phyloP scores from a whole-genome alignment of 139 green algal species.

The Medakamo hakoo region DNA sequence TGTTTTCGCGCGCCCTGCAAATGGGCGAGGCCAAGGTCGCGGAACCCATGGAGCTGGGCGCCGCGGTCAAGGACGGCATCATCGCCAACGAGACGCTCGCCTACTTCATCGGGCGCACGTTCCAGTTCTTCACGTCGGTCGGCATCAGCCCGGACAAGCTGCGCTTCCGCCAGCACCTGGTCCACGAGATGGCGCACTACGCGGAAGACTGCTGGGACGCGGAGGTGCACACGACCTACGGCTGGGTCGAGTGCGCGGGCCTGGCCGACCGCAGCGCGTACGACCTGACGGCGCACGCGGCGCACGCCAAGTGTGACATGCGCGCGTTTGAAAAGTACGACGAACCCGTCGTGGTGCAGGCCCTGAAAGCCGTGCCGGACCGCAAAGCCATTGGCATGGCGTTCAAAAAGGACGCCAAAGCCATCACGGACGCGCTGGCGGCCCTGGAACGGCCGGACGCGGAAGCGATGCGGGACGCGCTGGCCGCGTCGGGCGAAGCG shows the following conservation, averaged over 20 bases:
- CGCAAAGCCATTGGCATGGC: conserved; percentile 74
- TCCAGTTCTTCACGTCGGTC: conserved; percentile 72
- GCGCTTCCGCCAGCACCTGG: conserved; percentile 93
- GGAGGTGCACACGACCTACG: conserved; percentile 91
- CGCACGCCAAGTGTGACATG: conserved; percentile 62
- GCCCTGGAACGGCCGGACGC: conserved; percentile 15
- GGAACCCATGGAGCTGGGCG: conserved; percentile 53
- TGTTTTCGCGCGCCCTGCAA: conserved; percentile 78
- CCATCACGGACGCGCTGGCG: conserved; percentile 51
- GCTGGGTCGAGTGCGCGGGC: conserved; percentile 96
- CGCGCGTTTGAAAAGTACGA: conserved; percentile 67
- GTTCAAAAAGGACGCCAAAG: conserved; percentile 76
- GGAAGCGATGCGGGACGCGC: conserved; percentile 25
- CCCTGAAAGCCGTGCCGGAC: conserved; percentile 51
- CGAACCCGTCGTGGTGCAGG: conserved; percentile 58
- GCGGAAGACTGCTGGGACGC: conserved; percentile 93
- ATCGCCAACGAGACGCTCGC: conserved; percentile 96
- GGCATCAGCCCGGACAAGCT: conserved; percentile 71
- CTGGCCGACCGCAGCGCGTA: conserved; percentile 89
- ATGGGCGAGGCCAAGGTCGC: conserved; percentile 77
- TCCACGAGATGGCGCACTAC: conserved; percentile 90
- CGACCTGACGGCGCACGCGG: conserved; percentile 71
- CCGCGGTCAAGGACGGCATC: conserved; percentile 69
- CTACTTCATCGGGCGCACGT: conserved; percentile 98
- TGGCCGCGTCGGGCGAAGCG: conserved; percentile 23